phyloP scores from a whole-genome alignment of 495 filamentous ascomycete species.

The Annulohypoxylon moriforme region DNA sequence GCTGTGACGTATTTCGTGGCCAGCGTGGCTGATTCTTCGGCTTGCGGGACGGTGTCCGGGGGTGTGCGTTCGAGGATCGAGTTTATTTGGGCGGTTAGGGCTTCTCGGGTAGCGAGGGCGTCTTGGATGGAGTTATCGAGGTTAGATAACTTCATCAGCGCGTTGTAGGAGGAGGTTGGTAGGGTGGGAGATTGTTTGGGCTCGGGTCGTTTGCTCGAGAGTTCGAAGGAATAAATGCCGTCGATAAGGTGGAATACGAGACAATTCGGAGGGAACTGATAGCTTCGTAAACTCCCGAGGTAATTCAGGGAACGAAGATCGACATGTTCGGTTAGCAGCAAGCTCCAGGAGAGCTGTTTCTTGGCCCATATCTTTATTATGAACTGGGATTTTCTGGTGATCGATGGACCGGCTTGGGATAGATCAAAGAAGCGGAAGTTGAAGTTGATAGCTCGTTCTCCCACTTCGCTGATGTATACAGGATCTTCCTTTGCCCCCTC shows the following conservation, averaged over 20 bases:
- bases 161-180: slow-evolving; percentile 86
- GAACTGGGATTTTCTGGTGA: slow-evolving; percentile 72
- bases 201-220: slow-evolving; percentile 58
- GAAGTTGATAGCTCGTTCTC: slow-evolving; percentile 85
- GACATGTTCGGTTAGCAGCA: slow-evolving; percentile 78
- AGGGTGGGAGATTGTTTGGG: slow-evolving; percentile 58
- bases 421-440: slow-evolving; percentile 91
- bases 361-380: slow-evolving; percentile 83
- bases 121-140: slow-evolving; percentile 94
- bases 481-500: slow-evolving; percentile 69
- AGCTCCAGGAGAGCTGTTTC: slow-evolving; percentile 66
- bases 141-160: slow-evolving; percentile 87
- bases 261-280: slow-evolving; percentile 85
- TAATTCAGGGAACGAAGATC: slow-evolving; percentile 79
- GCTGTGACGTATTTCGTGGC: slow-evolving; percentile 69
- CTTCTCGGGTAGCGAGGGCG: slow-evolving; percentile 79
- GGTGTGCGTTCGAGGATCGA: slow-evolving; percentile 67
- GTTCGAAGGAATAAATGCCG: slow-evolving; percentile 80
- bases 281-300: slow-evolving; percentile 80
- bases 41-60: slow-evolving; percentile 66
- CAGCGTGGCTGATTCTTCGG: slow-evolving; percentile 70
- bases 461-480: slow-evolving; percentile 89
- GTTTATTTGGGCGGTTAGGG: slow-evolving; percentile 81
- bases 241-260: slow-evolving; percentile 89
- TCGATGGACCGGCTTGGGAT: slow-evolving; percentile 68